Percentiles rank a stretch among this genome's conserved stretches.
phyloP scores from a whole-genome alignment of 2,329 filamentous ascomycete species.

The Escovopsis sp. region DNA sequence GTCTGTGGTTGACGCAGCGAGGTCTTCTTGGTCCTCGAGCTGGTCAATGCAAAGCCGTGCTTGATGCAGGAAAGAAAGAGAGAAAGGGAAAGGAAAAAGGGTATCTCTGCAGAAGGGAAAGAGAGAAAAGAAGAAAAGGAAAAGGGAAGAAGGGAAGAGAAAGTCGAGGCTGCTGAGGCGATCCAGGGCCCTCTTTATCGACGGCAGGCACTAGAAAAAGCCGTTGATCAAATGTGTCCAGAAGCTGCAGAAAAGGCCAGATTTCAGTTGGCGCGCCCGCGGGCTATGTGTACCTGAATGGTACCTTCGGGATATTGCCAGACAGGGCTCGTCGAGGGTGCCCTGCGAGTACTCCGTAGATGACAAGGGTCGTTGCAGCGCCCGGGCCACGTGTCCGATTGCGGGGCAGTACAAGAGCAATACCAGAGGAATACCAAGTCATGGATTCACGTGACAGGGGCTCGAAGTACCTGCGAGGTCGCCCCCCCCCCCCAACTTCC shows the following conservation, averaged over 20 bases:
- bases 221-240: conserved; percentile 30
- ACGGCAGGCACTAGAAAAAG: conserved; percentile 14
- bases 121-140: conserved; percentile 9
- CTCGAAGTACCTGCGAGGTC: too few species aligned
- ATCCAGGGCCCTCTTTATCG: not conserved
- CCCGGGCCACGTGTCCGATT: too few species aligned
- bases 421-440: too few species aligned
- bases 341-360: too few species aligned
- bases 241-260: conserved; percentile 31
- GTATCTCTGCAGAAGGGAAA: conserved; percentile 8
- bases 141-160: conserved; percentile 2
- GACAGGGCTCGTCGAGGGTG: too few species aligned
- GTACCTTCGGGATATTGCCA: too few species aligned
- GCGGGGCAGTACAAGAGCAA: too few species aligned
- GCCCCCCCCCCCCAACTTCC: too few species aligned
- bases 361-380: too few species aligned
- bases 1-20: conserved; percentile 16
- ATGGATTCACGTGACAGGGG: too few species aligned
- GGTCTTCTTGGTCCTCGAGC: conserved; percentile 15
- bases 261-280: conserved; percentile 22
- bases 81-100: conserved; percentile 14
- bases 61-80: conserved; percentile 1
- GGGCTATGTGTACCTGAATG: not conserved
- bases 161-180: not conserved
- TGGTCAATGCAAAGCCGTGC: too few species aligned